Conservation (phyloP, 2,329 filamentous ascomycete genomes). For the Neofusicoccum ribis region DNA sequence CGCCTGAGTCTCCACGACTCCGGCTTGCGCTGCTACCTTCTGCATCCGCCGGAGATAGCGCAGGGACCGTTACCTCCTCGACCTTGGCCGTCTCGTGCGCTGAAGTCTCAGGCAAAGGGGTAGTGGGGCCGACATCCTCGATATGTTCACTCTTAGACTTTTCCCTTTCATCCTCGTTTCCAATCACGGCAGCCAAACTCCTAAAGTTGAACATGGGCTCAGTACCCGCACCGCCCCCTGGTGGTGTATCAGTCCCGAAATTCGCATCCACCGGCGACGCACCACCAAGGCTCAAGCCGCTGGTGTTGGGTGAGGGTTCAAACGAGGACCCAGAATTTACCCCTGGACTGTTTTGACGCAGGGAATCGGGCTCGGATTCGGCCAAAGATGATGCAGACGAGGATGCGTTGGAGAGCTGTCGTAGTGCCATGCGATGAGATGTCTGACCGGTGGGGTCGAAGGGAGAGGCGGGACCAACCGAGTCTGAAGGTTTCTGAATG, state of each 20-base stretch:
- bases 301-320: conserved; percentile 55
- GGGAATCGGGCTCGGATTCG: conserved; percentile 28
- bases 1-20: conserved; percentile 11
- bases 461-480: conserved; percentile 43
- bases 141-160: conserved; percentile 14
- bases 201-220: conserved; percentile 92
- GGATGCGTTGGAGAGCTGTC: conserved; percentile 84
- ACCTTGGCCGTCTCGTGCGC: not conserved
- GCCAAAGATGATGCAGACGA: conserved; percentile 76
- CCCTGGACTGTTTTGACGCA: conserved; percentile 25
- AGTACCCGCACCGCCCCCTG: conserved; percentile 52
- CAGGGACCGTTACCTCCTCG: not conserved
- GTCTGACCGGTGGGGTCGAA: conserved; percentile 36
- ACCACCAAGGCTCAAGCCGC: conserved; percentile 42
- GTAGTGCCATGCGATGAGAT: conserved; percentile 66
- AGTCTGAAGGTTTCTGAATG: conserved; percentile 30
- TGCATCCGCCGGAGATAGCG: not conserved
- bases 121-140: conserved; percentile 1
- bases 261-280: conserved; percentile 55
- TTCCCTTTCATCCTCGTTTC: conserved; percentile 15
- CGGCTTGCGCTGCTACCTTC: not conserved
- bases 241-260: conserved; percentile 47
- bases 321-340: conserved; percentile 44
- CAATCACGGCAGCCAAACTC: conserved; percentile 80
- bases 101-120: not conserved